Percentiles rank a stretch among this genome's conserved stretches.
These are phyloP conservation scores for Pseudonitzschia pungens DNA, from an alignment of 108 stramenopile genomes.

Conservation along the genomic window DNA sequence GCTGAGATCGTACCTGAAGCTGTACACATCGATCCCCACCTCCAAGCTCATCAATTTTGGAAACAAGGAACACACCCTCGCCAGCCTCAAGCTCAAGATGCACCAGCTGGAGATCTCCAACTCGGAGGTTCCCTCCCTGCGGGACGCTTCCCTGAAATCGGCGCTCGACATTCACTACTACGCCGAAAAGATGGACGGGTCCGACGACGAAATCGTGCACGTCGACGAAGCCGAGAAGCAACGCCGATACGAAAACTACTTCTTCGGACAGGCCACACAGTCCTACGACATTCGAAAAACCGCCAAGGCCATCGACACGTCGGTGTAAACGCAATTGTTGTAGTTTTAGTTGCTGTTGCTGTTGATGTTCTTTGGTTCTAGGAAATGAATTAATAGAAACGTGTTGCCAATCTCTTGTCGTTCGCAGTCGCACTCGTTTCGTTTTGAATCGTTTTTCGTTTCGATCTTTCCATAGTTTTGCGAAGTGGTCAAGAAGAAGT, in stretches of 20 bases:
- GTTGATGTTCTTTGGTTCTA: no score
- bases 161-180: slow-evolving; percentile 87
- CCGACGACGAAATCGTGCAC: slow-evolving; percentile 60
- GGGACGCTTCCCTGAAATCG: slow-evolving; percentile 37
- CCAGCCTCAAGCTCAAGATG: slow-evolving; percentile 76
- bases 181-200: slow-evolving; percentile 15
- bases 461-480: no score
- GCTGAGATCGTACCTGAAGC: slow-evolving; percentile 92
- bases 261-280: slow-evolving; percentile 74
- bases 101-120: slow-evolving; percentile 57
- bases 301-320: slow-evolving; percentile 43
- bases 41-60: slow-evolving; percentile 89
- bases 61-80: slow-evolving; percentile 59
- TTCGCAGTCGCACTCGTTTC: no score
- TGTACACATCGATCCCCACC: slow-evolving; percentile 92
- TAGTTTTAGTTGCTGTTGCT: no score
- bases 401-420: no score
- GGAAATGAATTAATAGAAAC: no score
- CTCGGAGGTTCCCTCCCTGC: slow-evolving; percentile 24
- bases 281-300: slow-evolving; percentile 72
- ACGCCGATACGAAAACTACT: slow-evolving; percentile 84
- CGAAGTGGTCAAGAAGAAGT: no score
- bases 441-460: no score
- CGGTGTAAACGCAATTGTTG: slow-evolving; percentile 14
- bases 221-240: slow-evolving; percentile 86